Base-by-base conservation (phyloP, 2,329 filamentous ascomycete genomes). In the Colletotrichum sp. region DNA sequence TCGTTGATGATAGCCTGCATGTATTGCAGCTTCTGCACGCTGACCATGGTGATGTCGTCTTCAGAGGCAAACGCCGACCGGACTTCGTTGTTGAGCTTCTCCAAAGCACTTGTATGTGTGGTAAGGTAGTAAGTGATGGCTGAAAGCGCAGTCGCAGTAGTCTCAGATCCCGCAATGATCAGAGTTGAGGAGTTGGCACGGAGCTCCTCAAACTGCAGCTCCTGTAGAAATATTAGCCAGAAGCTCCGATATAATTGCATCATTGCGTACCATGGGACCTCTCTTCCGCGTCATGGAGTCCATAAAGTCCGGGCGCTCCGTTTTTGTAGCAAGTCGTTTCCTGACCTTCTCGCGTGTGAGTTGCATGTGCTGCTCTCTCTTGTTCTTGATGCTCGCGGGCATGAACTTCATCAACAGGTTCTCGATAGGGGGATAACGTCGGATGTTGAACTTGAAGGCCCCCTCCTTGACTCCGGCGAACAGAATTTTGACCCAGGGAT, bases 1-100 rank as follows among this genome's bases (percentile, higher is more conserved):
- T 87, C 85, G 15, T 85, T 79, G 12, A 86, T 76, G 58, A 77
- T 78, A 5, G 83, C 84, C 13, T 78, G 75, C 67, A 85, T 76
- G 65, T 86, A 86, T 4, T 68, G 61, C 0, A 85, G 75, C 13
- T 76, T 74, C 61, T 76, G 74, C 6, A 80, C 77, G 12, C 77
- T 77, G 8, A 76, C 73, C 21, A 82, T 71, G 18, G 75, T 78
- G 64, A 86, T 84, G 5, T 85, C 80, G 0, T 79, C 77, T 33
- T 81, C 78, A 0, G 47, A 74, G 3, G 74, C 47, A 65, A 85
- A 86, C 1, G 78, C 47, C 1, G 76, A 74, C 5, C 83, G 81
- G 5, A 87, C 77, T 76, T 87, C 85, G 2, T 78, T 29, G 4
- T 75, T 76, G 15, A 86, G 54, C 36, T 77, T 83, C 6, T 24